Evolutionary conservation across 108 stramenopile species (phyloP), one percentile per base, ranked within the genome.

Genomic region (Cyclostephanos tholiformis): DNA sequence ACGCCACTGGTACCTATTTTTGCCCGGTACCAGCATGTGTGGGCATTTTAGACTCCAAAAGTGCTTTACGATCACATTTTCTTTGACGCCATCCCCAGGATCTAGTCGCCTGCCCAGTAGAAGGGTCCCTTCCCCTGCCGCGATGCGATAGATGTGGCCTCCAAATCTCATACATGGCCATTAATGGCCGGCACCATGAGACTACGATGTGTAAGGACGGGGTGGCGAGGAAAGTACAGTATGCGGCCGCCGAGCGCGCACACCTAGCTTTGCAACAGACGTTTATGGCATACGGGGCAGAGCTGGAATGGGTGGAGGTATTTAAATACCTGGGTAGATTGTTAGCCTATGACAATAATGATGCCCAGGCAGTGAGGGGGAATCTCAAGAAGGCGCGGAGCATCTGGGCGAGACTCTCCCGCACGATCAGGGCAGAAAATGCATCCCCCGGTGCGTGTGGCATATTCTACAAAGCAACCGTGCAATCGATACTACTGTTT

Each of bases 321-420:
- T 77, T 77, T 38, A 63, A 77, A 43, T 77, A 71, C 50, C 63
- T 77, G 19, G 69, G 76, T n/a, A 39, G 76, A 38, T 27, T 53
- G 56, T 56, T 71, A 27, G 48, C 48, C 17, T 41, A 50, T 23
- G 48, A 69, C 20, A 69, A 77, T 50, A 52, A 41, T 39, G 69
- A 77, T 48, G 7, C 32, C 26, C 70, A 61, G 58, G 76, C 76
- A 22, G 19, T 71, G 41, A 36, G 27, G 23, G n/a, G 22, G 2
- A 48, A 77, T 7, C 70, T 77, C 13, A 51, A 43, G 12, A 64
- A 64, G 50, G 76, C 29, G 11, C 43, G 62, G 17, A 11, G 20
- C 50, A 2, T 29, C 19, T 77, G 76, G 76, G 51, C 53, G 14
- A 29, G 62, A 23, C 10, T 77, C 32, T 36, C 30, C 20, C 36